Evolutionary conservation across 2,329 filamentous ascomycete species (phyloP).

Genomic region (Botrytis porri): DNA sequence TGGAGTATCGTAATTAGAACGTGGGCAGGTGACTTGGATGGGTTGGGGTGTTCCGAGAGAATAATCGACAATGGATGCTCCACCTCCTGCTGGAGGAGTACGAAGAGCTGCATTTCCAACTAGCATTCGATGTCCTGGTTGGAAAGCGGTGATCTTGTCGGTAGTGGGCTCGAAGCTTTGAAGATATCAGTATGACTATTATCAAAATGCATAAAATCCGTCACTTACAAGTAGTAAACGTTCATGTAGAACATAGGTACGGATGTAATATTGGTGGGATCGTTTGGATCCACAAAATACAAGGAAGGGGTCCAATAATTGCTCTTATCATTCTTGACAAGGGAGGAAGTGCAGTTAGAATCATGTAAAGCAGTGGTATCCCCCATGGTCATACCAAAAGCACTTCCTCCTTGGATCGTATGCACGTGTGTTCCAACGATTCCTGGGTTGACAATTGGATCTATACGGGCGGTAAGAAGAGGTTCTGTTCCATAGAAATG

Average conservation of each 20-base stretch:
- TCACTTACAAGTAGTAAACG: conserved; percentile 69
- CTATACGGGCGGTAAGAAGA: conserved; percentile 63
- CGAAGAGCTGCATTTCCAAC: conserved; percentile 68
- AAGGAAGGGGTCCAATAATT: conserved; percentile 80
- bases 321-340: conserved; percentile 78
- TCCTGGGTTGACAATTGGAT: conserved; percentile 70
- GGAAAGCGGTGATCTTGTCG: conserved; percentile 70
- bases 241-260: conserved; percentile 65
- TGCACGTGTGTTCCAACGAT: conserved; percentile 65
- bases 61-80: conserved; percentile 50
- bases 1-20: conserved; percentile 42
- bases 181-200: conserved; percentile 32
- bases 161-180: conserved; percentile 58
- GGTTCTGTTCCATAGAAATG: conserved; percentile 66
- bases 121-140: conserved; percentile 74
- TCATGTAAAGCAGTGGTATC: conserved; percentile 53
- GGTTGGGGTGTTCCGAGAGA: conserved; percentile 51
- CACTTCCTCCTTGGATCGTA: conserved; percentile 65
- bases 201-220: neutral
- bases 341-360: conserved; percentile 77
- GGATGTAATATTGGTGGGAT: conserved; percentile 59
- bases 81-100: conserved; percentile 54
- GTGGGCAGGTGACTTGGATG: conserved; percentile 60
- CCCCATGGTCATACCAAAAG: conserved; percentile 52
- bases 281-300: conserved; percentile 68